phyloP scores from a whole-genome alignment of 2,329 filamentous ascomycete genomes.

The Epichloe elymi region DNA sequence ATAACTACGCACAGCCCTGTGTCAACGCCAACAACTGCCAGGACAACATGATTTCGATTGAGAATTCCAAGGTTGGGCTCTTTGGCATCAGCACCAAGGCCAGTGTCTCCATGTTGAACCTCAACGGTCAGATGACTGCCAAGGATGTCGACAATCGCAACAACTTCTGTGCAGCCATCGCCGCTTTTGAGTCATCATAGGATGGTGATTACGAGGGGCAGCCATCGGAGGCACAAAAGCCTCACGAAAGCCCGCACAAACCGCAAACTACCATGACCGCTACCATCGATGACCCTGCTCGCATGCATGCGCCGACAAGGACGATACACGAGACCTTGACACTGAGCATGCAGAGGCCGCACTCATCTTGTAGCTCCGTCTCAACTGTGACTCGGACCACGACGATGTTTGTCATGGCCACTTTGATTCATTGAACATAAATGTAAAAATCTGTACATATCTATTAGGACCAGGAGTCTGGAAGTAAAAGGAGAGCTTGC shows the following conservation, averaged over 20 bases:
- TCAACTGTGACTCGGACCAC: conserved; percentile 11
- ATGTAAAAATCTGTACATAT: conserved; percentile 9
- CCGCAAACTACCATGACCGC: background rate
- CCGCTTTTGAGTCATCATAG: conserved; percentile 29
- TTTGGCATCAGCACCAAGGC: conserved; percentile 66
- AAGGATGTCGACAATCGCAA: conserved; percentile 50
- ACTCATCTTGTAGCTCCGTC: conserved; percentile 3
- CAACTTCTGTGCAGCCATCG: conserved; percentile 50
- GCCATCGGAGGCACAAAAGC: background rate
- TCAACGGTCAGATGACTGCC: conserved; percentile 41
- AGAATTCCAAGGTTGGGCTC: conserved; percentile 52
- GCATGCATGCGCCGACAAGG: background rate
- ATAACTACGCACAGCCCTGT: conserved; percentile 66
- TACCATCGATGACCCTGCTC: background rate
- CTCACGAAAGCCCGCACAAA: background rate
- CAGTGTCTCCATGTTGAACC: conserved; percentile 56
- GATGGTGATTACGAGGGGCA: conserved; percentile 5
- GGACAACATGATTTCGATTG: conserved; percentile 62
- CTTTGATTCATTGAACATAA: conserved; percentile 9
- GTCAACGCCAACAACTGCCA: conserved; percentile 58
- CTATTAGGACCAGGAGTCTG: conserved; percentile 1
- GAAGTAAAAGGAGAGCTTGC: background rate
- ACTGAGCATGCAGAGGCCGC: background rate
- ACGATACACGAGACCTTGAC: background rate
- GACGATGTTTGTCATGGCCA: conserved; percentile 10